Evolutionary conservation across 805 yeast species (phyloP).

Genomic region (Ogataea zsoltii): DNA sequence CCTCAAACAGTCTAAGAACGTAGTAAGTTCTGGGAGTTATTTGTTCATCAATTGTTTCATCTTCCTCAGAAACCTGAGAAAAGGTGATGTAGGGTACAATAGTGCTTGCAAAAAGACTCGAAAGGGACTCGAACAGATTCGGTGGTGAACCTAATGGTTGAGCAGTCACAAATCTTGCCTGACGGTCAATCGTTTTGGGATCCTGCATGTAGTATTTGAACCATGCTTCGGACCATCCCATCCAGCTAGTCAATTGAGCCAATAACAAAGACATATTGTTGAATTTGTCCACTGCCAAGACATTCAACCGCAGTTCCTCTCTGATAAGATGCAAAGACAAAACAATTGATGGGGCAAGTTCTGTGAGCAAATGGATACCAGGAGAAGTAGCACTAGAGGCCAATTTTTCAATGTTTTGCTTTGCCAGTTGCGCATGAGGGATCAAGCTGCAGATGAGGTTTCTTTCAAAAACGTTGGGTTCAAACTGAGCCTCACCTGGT

Average conservation of each 20-base stretch:
- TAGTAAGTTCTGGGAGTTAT: conserved; percentile 69
- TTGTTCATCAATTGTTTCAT: conserved; percentile 53
- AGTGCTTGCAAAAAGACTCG: conserved; percentile 48
- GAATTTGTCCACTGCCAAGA: conserved; percentile 39
- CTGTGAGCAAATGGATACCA: conserved; percentile 44
- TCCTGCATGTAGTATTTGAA: conserved; percentile 50
- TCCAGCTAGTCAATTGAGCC: conserved; percentile 62
- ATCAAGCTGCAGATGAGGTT: conserved; percentile 30
- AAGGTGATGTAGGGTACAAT: conserved; percentile 61
- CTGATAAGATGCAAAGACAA: conserved; percentile 72
- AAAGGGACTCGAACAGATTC: conserved; percentile 53
- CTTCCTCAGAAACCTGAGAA: conserved; percentile 67
- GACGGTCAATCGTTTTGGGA: conserved; percentile 36
- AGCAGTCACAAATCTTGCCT: conserved; percentile 40
- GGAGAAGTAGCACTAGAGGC: conserved; percentile 9
- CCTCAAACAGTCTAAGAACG: conserved; percentile 61
- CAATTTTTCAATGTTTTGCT: conserved; percentile 16
- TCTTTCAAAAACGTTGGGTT: conserved; percentile 9
- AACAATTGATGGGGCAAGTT: conserved; percentile 60
- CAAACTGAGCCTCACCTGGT: conserved; percentile 42
- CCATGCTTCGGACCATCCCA: conserved; percentile 79
- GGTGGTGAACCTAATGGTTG: conserved; percentile 61
- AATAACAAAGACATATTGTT: conserved; percentile 52
- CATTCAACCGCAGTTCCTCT: conserved; percentile 70
- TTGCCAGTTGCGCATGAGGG: conserved; percentile 25